phyloP scores from a whole-genome alignment of 2,329 filamentous ascomycete species.

The Pyrenochaeta sp. region DNA sequence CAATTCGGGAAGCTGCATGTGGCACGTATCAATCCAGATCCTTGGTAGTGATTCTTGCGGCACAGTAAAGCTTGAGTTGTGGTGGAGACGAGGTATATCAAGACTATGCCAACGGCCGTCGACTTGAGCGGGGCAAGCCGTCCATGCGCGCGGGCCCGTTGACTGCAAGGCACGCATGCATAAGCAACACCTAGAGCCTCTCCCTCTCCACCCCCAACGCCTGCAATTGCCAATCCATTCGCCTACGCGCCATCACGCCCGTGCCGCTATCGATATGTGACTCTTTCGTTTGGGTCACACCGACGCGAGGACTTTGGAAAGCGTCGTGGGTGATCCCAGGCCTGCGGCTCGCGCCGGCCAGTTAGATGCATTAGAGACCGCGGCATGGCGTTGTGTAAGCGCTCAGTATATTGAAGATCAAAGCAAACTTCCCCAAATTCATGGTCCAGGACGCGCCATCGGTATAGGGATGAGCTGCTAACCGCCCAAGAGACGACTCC shows the following conservation, averaged over 20 bases:
- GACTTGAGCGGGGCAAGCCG: not conserved
- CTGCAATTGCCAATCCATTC: slow-evolving; percentile 13
- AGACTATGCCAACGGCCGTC: not conserved
- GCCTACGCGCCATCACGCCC: slow-evolving; percentile 19
- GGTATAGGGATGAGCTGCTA: slow-evolving; percentile 2
- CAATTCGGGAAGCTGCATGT: slow-evolving; percentile 21
- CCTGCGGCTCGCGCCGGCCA: slow-evolving; percentile 30
- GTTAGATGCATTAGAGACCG: slow-evolving; percentile 21
- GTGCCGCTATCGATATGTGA: slow-evolving; percentile 21
- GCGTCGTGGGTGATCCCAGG: slow-evolving; percentile 36
- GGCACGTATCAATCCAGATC: slow-evolving; percentile 1
- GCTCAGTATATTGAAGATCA: slow-evolving; percentile 26
- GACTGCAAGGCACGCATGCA: slow-evolving; percentile 25
- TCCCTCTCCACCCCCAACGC: not conserved
- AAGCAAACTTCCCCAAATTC: not conserved
- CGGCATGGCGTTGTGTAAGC: slow-evolving; percentile 34
- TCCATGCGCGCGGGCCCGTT: not conserved
- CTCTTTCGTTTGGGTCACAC: slow-evolving; percentile 28
- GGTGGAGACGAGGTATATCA: not conserved
- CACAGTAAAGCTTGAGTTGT: slow-evolving; percentile 8
- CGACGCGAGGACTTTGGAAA: slow-evolving; percentile 24
- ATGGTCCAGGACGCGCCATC: slow-evolving; percentile 1
- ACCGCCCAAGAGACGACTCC: not conserved
- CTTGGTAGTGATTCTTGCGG: slow-evolving; percentile 2
- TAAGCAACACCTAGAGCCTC: slow-evolving; percentile 19